Evolutionary conservation across 495 filamentous ascomycete species (phyloP).

Genomic region (Pyrenula aspistea): DNA sequence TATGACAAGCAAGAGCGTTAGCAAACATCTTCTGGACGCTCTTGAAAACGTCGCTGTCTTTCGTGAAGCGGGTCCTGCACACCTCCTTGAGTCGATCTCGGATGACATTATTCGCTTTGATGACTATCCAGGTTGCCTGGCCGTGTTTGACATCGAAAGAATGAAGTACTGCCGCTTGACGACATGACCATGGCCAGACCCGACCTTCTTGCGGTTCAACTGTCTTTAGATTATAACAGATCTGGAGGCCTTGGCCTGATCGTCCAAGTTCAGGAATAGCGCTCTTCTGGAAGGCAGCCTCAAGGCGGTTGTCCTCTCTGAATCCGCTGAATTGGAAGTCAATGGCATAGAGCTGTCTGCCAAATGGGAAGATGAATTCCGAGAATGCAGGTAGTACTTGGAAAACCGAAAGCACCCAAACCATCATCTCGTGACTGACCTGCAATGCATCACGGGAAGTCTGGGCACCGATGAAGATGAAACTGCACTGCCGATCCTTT

Average conservation of each 20-base stretch:
- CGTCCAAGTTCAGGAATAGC: conserved; percentile 22
- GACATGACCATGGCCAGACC: conserved; percentile 28
- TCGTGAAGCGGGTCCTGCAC: conserved; percentile 5
- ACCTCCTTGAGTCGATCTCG: conserved; percentile 18
- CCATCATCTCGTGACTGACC: conserved; percentile 21
- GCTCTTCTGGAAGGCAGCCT: conserved; percentile 5
- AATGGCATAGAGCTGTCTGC: conserved; percentile 22
- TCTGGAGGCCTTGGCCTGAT: conserved; percentile 23
- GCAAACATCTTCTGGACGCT: conserved; percentile 15
- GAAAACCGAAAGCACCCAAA: conserved; percentile 21
- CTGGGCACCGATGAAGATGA: conserved; percentile 6
- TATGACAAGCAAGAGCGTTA: conserved; percentile 22
- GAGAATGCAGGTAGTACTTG: conserved; percentile 31
- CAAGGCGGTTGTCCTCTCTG: conserved; percentile 8
- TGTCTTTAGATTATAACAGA: conserved; percentile 32
- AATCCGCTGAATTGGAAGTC: conserved; percentile 20
- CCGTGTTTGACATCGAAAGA: conserved; percentile 29
- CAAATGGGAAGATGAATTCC: conserved; percentile 30
- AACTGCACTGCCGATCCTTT: neutral
- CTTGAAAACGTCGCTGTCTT: conserved; percentile 11
- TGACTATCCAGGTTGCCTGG: conserved; percentile 21
- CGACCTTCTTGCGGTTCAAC: conserved; percentile 19
- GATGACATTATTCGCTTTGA: conserved; percentile 29
- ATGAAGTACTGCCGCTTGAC: conserved; percentile 27
- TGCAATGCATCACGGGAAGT: conserved; percentile 15